phyloP scores from a whole-genome alignment of 345 rosid genomes.

The Eucalyptus sp. region DNA sequence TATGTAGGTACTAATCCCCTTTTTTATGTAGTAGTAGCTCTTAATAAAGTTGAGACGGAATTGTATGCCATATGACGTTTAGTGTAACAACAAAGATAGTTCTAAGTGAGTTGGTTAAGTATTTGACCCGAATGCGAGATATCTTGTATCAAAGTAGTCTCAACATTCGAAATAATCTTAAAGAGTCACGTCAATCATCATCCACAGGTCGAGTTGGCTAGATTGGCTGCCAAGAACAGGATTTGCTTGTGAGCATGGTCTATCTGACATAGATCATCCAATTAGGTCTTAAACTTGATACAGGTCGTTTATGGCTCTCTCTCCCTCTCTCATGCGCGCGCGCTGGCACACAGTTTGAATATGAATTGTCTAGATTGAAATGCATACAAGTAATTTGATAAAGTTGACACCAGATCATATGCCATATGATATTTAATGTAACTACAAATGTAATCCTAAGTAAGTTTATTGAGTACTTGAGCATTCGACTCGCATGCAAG shows the following conservation, averaged over 20 bases:
- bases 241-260: not conserved
- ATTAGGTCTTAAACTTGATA: no score
- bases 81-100: fast-evolving
- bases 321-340: fast-evolving
- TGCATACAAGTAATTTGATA: not conserved
- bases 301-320: fast-evolving
- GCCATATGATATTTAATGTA: not conserved
- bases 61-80: not conserved
- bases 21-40: no score
- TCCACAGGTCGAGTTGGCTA: fast-evolving
- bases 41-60: fast-evolving
- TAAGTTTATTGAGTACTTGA: not conserved
- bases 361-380: not conserved
- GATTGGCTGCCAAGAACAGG: fast-evolving
- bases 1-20: not conserved
- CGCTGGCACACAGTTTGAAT: not conserved
- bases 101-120: not conserved
- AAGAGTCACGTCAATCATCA: no score
- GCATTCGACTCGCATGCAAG: not conserved
- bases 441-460: not conserved
- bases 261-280: no score
- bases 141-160: no score
- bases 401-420: fast-evolving
- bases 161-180: no score
- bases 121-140: fast-evolving